Evolutionary conservation across 352 stramenopile species (phyloP).

Genomic region (Stramenopiles sp.): DNA sequence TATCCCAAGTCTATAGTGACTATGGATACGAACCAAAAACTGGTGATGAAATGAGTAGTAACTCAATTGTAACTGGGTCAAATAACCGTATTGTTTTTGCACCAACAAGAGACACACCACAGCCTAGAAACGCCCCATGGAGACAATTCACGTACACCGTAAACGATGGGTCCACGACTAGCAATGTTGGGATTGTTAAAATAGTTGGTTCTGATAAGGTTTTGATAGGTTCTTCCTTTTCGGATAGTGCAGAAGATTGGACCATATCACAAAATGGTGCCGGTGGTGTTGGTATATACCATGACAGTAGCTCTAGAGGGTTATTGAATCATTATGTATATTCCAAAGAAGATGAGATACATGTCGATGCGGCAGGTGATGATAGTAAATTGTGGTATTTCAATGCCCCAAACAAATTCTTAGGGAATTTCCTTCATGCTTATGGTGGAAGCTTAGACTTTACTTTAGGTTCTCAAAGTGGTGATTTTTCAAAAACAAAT

Average conservation of each 20-base stretch:
- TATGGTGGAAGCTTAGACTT: conserved; percentile 70
- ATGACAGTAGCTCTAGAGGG: conserved; percentile 17
- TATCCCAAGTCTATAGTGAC: conserved; percentile 56
- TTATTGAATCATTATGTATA: conserved; percentile 69
- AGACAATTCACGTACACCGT: conserved; percentile 60
- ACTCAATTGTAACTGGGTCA: conserved; percentile 47
- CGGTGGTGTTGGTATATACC: conserved; percentile 24
- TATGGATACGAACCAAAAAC: conserved; percentile 67
- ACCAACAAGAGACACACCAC: conserved; percentile 27
- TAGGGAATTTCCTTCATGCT: conserved; percentile 54
- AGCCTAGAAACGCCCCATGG: conserved; percentile 27
- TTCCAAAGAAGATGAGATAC: conserved; percentile 26
- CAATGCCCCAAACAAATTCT: conserved; percentile 45
- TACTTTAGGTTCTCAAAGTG: conserved; percentile 59
- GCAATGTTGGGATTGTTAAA: conserved; percentile 38
- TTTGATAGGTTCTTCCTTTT: too few relatives aligned
- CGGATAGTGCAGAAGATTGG: conserved; percentile 51
- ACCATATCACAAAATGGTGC: too few relatives aligned
- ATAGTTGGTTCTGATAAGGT: conserved; percentile 47
- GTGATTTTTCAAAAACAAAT: conserved; percentile 50
- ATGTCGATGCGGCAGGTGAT: conserved; percentile 25
- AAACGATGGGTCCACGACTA: conserved; percentile 35
- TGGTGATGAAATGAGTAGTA: conserved; percentile 23
- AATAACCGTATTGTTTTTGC: conserved; percentile 60
- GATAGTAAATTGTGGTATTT: conserved; percentile 65